Conservation (phyloP, 2,329 filamentous ascomycete genomes). For the Epichloe glyceriae region DNA sequence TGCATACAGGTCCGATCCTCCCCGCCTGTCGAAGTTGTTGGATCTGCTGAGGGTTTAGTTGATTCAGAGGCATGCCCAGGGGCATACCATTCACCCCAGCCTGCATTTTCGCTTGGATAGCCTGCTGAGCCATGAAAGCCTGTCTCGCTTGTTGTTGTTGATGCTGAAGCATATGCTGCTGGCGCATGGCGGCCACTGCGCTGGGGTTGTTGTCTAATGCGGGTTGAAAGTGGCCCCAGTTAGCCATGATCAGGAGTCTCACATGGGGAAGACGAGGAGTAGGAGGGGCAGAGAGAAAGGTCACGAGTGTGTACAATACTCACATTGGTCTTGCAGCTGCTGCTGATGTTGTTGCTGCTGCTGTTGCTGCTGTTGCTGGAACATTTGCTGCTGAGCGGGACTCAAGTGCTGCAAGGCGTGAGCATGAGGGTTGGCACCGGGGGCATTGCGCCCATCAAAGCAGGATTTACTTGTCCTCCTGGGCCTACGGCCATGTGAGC, state of each 20-base stretch:
- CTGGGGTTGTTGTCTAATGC: constrained; percentile 23
- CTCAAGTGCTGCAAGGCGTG: constrained; percentile 63
- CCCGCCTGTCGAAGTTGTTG: constrained; percentile 33
- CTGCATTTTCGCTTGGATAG: constrained; percentile 38
- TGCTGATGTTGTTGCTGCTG: constrained; percentile 34
- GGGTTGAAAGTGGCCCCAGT: background rate
- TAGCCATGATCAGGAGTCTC: background rate
- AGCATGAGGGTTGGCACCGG: constrained; percentile 50
- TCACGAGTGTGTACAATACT: constrained; percentile 5
- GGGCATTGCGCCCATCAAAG: constrained; percentile 67
- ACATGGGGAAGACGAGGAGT: background rate
- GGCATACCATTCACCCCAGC: constrained; percentile 30
- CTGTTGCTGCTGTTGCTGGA: constrained; percentile 38
- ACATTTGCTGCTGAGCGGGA: constrained; percentile 44
- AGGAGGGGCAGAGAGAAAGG: background rate
- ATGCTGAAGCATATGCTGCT: constrained; percentile 45
- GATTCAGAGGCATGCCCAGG: constrained; percentile 37
- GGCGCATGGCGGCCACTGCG: constrained; percentile 31
- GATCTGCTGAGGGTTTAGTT: constrained; percentile 38
- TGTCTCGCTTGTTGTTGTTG: constrained; percentile 40
- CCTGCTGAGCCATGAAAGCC: constrained; percentile 40
- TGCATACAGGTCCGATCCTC: constrained; percentile 28
- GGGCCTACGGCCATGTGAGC: constrained; percentile 58
- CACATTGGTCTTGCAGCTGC: constrained; percentile 23
- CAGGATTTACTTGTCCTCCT: constrained; percentile 58